phyloP scores from a whole-genome alignment of 768 basidiomycete species.

The Steccherinum ochraceum region DNA sequence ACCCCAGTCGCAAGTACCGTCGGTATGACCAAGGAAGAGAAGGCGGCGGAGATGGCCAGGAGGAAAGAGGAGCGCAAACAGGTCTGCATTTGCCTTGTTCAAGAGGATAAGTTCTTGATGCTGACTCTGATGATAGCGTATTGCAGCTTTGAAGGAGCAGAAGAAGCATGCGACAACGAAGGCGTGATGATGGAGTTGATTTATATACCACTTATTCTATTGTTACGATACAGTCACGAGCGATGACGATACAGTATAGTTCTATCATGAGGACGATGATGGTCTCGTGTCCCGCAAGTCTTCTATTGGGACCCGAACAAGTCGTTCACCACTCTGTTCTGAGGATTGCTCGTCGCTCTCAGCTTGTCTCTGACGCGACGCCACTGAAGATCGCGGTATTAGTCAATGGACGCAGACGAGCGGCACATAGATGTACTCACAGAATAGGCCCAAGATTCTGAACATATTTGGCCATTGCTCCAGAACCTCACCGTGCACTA shows the following conservation, averaged over 20 bases:
- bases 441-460: constrained; percentile 60
- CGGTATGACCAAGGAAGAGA: constrained; percentile 81
- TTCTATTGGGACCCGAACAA: constrained; percentile 72
- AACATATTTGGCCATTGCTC: constrained; percentile 85
- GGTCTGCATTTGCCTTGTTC: constrained; percentile 34
- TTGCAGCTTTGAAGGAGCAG: constrained; percentile 76
- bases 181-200: constrained; percentile 9
- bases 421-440: constrained; percentile 42
- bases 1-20: constrained; percentile 28
- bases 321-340: constrained; percentile 43
- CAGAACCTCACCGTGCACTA: constrained; percentile 72
- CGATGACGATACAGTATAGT: too few species aligned
- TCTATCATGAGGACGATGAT: too few species aligned
- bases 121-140: constrained; percentile 39
- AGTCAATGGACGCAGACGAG: background rate
- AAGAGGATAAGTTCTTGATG: background rate
- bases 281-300: constrained; percentile 42
- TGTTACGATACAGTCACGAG: background rate
- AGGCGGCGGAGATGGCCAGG: constrained; percentile 86
- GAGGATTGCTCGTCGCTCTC: constrained; percentile 18
- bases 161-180: constrained; percentile 47
- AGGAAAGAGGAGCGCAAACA: constrained; percentile 90
- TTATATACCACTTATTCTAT: constrained; percentile 1
- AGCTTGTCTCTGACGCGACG: constrained; percentile 33
- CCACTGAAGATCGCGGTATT: too few species aligned